phyloP scores from a whole-genome alignment of 2,329 filamentous ascomycete genomes.

The Tolypocladium paradoxum region DNA sequence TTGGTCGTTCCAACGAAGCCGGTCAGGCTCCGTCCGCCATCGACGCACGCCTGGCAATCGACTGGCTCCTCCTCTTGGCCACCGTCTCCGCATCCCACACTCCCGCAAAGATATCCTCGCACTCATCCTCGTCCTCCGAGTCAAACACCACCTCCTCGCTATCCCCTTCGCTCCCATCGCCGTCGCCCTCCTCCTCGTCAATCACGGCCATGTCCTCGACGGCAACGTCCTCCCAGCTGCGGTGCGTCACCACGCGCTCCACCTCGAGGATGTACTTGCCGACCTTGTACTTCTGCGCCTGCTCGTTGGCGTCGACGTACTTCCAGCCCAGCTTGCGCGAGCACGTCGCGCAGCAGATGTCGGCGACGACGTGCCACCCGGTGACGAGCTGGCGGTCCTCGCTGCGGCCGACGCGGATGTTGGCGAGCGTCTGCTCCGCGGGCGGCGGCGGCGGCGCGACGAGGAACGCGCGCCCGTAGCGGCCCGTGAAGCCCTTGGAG shows the following conservation, averaged over 20 bases:
- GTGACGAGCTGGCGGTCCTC: slow-evolving; percentile 51
- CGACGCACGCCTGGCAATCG: slow-evolving; percentile 14
- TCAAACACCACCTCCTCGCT: slow-evolving; percentile 40
- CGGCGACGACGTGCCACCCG: slow-evolving; percentile 52
- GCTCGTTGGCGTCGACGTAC: slow-evolving; percentile 52
- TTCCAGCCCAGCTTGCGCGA: slow-evolving; percentile 53
- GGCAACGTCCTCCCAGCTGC: slow-evolving; percentile 36
- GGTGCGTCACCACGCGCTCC: slow-evolving; percentile 40
- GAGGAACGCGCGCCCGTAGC: slow-evolving; percentile 53
- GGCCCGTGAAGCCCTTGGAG: slow-evolving; percentile 55
- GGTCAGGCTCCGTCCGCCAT: neutral
- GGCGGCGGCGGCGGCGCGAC: slow-evolving; percentile 31
- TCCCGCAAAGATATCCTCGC: slow-evolving; percentile 54
- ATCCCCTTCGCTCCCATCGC: neutral
- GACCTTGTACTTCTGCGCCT: slow-evolving; percentile 53
- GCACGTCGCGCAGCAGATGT: slow-evolving; percentile 49
- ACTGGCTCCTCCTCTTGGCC: slow-evolving; percentile 32
- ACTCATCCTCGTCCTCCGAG: slow-evolving; percentile 55
- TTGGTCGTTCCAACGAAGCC: no score
- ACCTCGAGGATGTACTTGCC: slow-evolving; percentile 59
- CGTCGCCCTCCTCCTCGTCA: slow-evolving; percentile 5
- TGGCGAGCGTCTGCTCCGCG: slow-evolving; percentile 29
- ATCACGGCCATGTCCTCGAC: slow-evolving; percentile 4
- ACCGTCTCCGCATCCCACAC: slow-evolving; percentile 46
- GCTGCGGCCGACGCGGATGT: slow-evolving; percentile 42